Evolutionary conservation across 257 asterid species (phyloP).

Genomic region (Nicotiana noctiflora): DNA sequence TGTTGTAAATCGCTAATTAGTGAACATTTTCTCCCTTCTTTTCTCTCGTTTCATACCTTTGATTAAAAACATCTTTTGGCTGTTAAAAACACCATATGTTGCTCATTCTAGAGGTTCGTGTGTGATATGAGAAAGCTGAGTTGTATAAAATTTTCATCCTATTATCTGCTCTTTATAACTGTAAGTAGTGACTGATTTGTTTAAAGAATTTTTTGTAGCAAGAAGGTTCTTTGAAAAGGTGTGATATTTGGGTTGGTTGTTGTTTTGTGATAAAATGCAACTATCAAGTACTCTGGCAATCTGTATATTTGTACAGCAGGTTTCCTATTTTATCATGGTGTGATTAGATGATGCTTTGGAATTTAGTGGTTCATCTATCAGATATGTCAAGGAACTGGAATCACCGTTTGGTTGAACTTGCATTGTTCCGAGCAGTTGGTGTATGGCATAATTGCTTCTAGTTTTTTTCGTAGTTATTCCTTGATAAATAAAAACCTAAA

Average conservation of each 20-base stretch:
- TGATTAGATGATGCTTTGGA: not conserved
- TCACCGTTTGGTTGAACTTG: not conserved
- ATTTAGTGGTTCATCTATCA: not conserved
- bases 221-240: not conserved
- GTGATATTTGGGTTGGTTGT: not conserved
- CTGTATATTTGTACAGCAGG: not conserved
- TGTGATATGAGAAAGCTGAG: not conserved
- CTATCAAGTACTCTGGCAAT: not conserved
- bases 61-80: not conserved
- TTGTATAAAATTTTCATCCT: not conserved
- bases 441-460: not conserved
- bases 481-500: not conserved
- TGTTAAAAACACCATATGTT: not conserved
- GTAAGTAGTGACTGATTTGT: not conserved
- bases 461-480: not conserved
- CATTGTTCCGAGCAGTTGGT: not conserved
- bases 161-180: not conserved
- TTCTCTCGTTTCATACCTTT: too few relatives aligned
- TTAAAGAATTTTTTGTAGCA: not conserved
- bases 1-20: too few relatives aligned
- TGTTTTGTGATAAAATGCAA: not conserved
- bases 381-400: not conserved
- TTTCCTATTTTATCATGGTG: not conserved
- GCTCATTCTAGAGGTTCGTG: not conserved
- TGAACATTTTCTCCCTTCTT: too few relatives aligned